Base-by-base conservation (phyloP, 345 rosid genomes). In the Litchi chinensis region DNA sequence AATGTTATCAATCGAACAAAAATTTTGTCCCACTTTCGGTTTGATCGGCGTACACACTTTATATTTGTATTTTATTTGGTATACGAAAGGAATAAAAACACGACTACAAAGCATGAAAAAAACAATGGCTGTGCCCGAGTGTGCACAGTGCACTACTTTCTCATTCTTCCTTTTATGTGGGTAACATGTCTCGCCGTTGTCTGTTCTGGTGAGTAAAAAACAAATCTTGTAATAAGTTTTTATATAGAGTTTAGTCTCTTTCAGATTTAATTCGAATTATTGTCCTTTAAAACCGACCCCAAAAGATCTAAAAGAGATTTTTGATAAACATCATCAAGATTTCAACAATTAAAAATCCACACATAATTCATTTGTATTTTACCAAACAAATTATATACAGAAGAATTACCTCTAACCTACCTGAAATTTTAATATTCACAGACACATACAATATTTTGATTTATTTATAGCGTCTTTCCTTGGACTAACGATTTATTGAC, bases 171-270 rank as follows among this genome's bases (percentile, higher is more conserved):
- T 63, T 32, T 16, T 60, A 10, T 60, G 11, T 74, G 52, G 22
- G 56, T 63, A 63, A 63, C 59, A 74, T 44, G 77, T 74, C 28
- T 32, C 32, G 19, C 32, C 26, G 10, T 74, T 50, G 69, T 63
- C 70, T 24, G 68, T 63, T 62, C 26, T 9, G 5, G 28, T 18
- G 16, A 43, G 22, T 8, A 57, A 57, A 13, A 16, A 54, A 10
- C 75, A 21, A 21, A 52, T 48, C 37, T 15, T 32, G 32, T 12
- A 24, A 4, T 5, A 24, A 48, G 62, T 50, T 57, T 57, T 56
- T 56, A 16, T n/a, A 57, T 57, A 57, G 63, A 57, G 63, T 57
- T 57, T 18, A n/a, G 6, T 18, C 9, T 24, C 24, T 57, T 50
- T 12, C 15, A 50, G 56, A 50, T 11, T 50, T 50, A 50, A 11